Evolutionary conservation across 768 basidiomycete species (phyloP), one percentile per base, ranked within the genome.

Genomic region (Tubosaeta sp.): DNA sequence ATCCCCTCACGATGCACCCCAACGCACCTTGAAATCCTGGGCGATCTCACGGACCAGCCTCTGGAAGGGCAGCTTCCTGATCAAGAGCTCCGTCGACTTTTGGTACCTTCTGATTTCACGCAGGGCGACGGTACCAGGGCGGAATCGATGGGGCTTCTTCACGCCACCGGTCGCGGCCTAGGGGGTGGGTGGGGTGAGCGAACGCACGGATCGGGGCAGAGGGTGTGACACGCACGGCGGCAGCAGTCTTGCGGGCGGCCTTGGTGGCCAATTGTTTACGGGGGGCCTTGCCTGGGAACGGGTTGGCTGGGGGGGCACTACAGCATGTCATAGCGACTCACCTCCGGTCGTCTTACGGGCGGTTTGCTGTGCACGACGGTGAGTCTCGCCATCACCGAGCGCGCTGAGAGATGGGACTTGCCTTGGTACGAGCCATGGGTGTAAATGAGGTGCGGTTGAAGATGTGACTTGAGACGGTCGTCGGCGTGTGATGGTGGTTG

Each of bases 1-100:
- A 3, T 22, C 22, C 22, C 22, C 22, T 3, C 22, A 22, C 22
- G 22, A 22, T 22, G 22, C 10, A 12, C 42, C 26, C 16, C 16
- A 34, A 61, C 75, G 29, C 53, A 86, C 88, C 86, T 95, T 95
- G 82, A 95, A 93, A 72, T 91, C 91, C 73, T 93, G 91, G n/a
- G 91, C 91, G 62, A 94, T 93, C 76, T 94, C 88, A 80, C 91
- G 91, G 59, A 97, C 95, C 64, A 98, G 85, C 64, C 95, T 84
- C 77, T 97, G 95, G 93, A 97, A 97, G 61, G 95, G 95, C 58
- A 98, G 90, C 86, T 97, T 97, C 78, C 95, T 83, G 81, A 98
- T 97, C 65, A 98, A 84, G 61, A 99, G 86, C 81, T 97, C 95
- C 59, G 95, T 97, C 56, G 91, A 94, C 81, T 97, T 97, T 75